These are phyloP conservation scores for Talaromyces sp. DNA, from an alignment of 2,329 filamentous ascomycete species.

Conservation along the genomic window DNA sequence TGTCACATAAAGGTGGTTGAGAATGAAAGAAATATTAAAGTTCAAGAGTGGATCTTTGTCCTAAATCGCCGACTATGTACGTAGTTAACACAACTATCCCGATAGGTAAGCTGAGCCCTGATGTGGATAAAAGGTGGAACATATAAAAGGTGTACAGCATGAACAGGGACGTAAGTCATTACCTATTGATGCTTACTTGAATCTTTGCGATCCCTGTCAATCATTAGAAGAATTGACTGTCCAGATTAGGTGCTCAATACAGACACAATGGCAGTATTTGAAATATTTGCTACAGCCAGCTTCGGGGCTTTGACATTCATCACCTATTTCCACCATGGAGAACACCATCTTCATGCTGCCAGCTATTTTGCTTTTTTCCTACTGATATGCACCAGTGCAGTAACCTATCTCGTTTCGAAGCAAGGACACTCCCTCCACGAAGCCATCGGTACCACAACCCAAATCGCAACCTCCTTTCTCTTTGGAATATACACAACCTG, in stretches of 20 bases:
- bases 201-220: not conserved
- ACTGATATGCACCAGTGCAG: not conserved
- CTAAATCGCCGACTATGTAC: too few species aligned
- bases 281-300: not conserved
- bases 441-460: not conserved
- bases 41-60: too few species aligned
- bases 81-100: too few species aligned
- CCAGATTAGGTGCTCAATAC: too few species aligned
- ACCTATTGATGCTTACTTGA: too few species aligned
- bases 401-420: not conserved
- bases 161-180: too few species aligned
- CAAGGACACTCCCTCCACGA: not conserved
- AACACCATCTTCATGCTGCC: slow-evolving; percentile 20
- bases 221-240: not conserved
- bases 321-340: slow-evolving; percentile 18
- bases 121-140: too few species aligned
- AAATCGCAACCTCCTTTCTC: not conserved
- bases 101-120: too few species aligned
- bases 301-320: not conserved
- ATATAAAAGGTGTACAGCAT: too few species aligned
- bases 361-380: slow-evolving; percentile 12
- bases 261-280: not conserved
- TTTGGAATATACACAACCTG: slow-evolving; percentile 26
- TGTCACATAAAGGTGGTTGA: too few species aligned
- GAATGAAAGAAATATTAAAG: too few species aligned